Percentiles rank a stretch among this genome's conserved stretches.
phyloP scores from a whole-genome alignment of 805 yeast genomes.

The Ogataea minuta region DNA sequence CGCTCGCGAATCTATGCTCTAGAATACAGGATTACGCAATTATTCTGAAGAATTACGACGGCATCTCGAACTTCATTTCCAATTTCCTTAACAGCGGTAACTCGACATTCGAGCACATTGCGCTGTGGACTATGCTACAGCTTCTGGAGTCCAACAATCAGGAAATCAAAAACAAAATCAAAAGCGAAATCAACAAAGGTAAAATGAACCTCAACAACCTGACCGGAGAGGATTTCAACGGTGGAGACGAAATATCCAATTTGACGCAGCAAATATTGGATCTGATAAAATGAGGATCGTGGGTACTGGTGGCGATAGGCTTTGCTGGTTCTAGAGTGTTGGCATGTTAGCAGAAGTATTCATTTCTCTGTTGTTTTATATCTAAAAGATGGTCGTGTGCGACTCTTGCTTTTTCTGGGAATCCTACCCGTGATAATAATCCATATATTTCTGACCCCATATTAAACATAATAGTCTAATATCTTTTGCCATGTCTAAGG shows the following conservation, averaged over 20 bases:
- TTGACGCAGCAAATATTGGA: slow-evolving; percentile 38
- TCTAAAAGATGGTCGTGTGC: slow-evolving; percentile 10
- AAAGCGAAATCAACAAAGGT: slow-evolving; percentile 33
- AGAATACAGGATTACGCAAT: slow-evolving; percentile 81
- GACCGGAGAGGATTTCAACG: slow-evolving; percentile 35
- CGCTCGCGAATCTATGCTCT: slow-evolving; percentile 91
- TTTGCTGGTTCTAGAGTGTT: slow-evolving; percentile 8
- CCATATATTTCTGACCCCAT: not conserved
- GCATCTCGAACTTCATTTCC: slow-evolving; percentile 78
- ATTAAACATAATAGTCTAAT: not conserved
- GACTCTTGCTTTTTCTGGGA: slow-evolving; percentile 8
- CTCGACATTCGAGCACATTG: slow-evolving; percentile 96
- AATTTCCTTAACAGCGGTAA: slow-evolving; percentile 80
- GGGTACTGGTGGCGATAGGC: not conserved
- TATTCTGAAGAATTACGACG: slow-evolving; percentile 84
- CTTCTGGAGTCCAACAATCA: slow-evolving; percentile 81
- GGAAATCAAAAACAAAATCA: slow-evolving; percentile 45
- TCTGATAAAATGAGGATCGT: slow-evolving; percentile 27
- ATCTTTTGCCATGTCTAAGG: slow-evolving; percentile 2
- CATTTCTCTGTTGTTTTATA: slow-evolving; percentile 9
- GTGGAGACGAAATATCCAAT: slow-evolving; percentile 37
- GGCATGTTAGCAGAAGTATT: slow-evolving; percentile 13
- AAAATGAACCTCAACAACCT: slow-evolving; percentile 34
- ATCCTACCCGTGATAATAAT: slow-evolving; percentile 9
- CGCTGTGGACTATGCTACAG: slow-evolving; percentile 94